These are phyloP conservation scores for Ascoidea rubescens DNA, from an alignment of 805 yeast species.

Conservation along the genomic window DNA sequence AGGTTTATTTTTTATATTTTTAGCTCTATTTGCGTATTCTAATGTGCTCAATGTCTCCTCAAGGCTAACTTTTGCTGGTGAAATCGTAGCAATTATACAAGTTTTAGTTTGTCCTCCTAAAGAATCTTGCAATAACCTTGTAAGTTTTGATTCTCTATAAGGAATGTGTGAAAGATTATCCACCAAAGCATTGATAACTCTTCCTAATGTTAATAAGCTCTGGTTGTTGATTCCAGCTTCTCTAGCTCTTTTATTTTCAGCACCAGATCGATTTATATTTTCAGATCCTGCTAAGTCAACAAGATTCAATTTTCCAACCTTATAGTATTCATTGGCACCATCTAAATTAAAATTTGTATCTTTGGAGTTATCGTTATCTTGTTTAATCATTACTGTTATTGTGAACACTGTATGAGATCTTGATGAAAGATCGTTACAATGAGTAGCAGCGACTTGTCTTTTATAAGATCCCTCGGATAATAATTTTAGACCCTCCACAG, in stretches of 20 bases:
- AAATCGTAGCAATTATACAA: slow-evolving; percentile 73
- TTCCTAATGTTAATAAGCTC: slow-evolving; percentile 72
- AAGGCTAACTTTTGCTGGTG: slow-evolving; percentile 65
- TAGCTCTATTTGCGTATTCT: slow-evolving; percentile 81
- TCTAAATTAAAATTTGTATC: neutral
- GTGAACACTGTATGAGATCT: slow-evolving; percentile 72
- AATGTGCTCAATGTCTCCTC: slow-evolving; percentile 78
- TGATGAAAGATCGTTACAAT: slow-evolving; percentile 59
- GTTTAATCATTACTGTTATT: slow-evolving; percentile 37
- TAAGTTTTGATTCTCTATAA: slow-evolving; percentile 69
- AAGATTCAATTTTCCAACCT: slow-evolving; percentile 58
- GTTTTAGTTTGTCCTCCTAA: slow-evolving; percentile 85
- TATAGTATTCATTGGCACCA: slow-evolving; percentile 22
- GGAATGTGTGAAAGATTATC: slow-evolving; percentile 64
- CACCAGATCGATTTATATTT: slow-evolving; percentile 79
- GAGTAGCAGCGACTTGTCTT: slow-evolving; percentile 59
- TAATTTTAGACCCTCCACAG: slow-evolving; percentile 40
- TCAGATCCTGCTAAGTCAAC: slow-evolving; percentile 96
- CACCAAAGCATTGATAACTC: slow-evolving; percentile 69
- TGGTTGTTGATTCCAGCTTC: slow-evolving; percentile 93
- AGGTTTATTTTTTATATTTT: slow-evolving; percentile 60
- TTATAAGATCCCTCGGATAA: slow-evolving; percentile 42
- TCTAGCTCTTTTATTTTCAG: slow-evolving; percentile 69
- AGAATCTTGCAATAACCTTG: slow-evolving; percentile 63
- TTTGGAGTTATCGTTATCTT: slow-evolving; percentile 1